Evolutionary conservation across 176 grass and related monocot genomes (phyloP), one percentile per base, ranked within the genome.

Genomic region (Oryza glaberrima): DNA sequence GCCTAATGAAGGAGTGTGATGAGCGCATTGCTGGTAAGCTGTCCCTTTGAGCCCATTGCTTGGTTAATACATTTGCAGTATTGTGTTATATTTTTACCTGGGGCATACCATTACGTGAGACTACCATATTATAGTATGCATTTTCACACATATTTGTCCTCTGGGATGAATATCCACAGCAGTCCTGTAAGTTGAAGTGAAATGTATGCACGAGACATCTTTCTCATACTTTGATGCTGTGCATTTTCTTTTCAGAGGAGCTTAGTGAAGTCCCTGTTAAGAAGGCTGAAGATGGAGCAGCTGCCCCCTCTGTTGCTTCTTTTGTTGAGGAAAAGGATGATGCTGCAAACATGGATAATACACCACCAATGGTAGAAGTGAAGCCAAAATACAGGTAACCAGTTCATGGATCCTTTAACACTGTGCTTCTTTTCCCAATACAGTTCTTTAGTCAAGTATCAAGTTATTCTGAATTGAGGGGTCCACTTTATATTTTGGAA

Each of bases 321-420:
- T 12, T 44, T 76, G 25, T 47, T 86, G 86, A 82, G 16, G 46
- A 82, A 64, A 49, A 84, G 74, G 78, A 89, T 25, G 74, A 75
- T 43, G 72, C 20, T 13, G 56, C 23, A 38, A 69, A 45, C 61
- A 41, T 65, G 72, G 77, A 82, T 77, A 82, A 86, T 88, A 66
- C 65, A 65, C 69, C 88, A 17, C 20, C 82, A 86, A 88, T 48
- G 61, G 43, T 82, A 68, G 90, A 92, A 90, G 82, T 73, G 51
- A 96, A 97, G 81, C 82, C 84, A 47, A 97, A 94, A 79, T 97
- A 90, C 78, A 94, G 94, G 94, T 97, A 86, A 60, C 25, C 26
- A 2, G 2, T 80, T 65, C 17, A 34, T 4, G 9, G 48, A 25
- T 63, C 43, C 61, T 75, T 32, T 0, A 43, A 65, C 76, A 13